Evolutionary conservation across 23 red algal genomes (phyloP), one percentile per base, ranked within the genome.

Genomic region (Gracilaria caudata): DNA sequence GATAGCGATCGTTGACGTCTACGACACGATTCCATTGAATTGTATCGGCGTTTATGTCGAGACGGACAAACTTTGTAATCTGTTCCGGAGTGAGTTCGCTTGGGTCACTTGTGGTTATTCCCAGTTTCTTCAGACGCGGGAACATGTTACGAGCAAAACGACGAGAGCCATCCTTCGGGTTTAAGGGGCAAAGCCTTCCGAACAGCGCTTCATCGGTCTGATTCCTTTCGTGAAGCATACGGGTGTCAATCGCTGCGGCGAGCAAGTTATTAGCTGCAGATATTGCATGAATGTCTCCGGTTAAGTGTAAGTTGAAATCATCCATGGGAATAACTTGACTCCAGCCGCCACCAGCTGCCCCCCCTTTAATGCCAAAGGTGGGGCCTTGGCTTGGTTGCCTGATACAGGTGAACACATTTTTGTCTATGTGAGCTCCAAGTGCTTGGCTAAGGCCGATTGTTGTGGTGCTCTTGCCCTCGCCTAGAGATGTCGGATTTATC

Each of bases 311-410:
- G 59, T 99, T 99, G 89, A 96, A 99, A 32, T 95, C 97, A 70
- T 99, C 93, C 97, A 99, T 99, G 65, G 97, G 97, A 36, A 99
- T 80, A 20, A 99, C 93, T 80, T 99, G 97, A 60, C 93, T 87
- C 83, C 92, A 99, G 38, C 97, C 97, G 21, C 97, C 97, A 53
- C 97, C 97, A 25, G 97, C 97, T 21, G 97, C 97, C 10, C 97
- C 97, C 81, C 97, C 97, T 75, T 99, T 99, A 73, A 99, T 94
- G 25, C 97, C 97, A 61, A 95, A 99, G 0, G 93, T 95, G 16
- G 97, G 97, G 37, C 97, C 97, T 63, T 95, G 97, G 59, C 86
- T 92, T 54, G 97, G 97, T 87, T 99, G 97, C 47, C 97, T 79
- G 43, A 99, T 81, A 72, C 93, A 96, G 8, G 97, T 99, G 71